Evolutionary conservation across 2,329 filamentous ascomycete species (phyloP).

Genomic region (Scedosporium dehoogii): DNA sequence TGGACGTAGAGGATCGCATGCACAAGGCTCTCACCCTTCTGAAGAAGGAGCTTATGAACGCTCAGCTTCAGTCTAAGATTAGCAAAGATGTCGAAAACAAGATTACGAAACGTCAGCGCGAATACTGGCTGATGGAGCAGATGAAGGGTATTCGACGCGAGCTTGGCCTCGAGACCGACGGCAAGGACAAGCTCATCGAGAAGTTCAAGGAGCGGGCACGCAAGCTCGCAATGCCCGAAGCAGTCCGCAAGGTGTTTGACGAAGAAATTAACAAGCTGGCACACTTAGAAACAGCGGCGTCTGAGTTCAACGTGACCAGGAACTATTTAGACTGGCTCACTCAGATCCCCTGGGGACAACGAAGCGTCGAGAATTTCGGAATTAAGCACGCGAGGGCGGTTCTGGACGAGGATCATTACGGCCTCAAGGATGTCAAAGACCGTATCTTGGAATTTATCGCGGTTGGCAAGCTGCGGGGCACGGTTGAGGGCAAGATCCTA

Average conservation of each 20-base stretch:
- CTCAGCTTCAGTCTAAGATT: conserved; percentile 92
- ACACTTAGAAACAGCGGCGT: conserved; percentile 88
- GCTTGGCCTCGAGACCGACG: conserved; percentile 91
- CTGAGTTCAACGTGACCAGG: conserved; percentile 95
- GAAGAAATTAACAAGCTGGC: conserved; percentile 97
- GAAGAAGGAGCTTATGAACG: conserved; percentile 98
- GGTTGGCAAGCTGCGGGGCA: conserved; percentile 91
- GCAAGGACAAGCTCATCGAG: conserved; percentile 95
- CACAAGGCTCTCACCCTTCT: conserved; percentile 85
- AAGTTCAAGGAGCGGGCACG: conserved; percentile 93
- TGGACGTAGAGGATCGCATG: conserved; percentile 87
- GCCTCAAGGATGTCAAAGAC: conserved; percentile 95
- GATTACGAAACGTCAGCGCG: conserved; percentile 92
- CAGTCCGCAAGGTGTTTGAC: conserved; percentile 94
- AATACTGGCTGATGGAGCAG: conserved; percentile 99
- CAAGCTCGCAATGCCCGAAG: conserved; percentile 93
- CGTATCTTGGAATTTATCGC: conserved; percentile 97
- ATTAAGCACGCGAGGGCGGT: conserved; percentile 86
- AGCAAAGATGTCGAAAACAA: conserved; percentile 96
- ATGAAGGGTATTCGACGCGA: conserved; percentile 98
- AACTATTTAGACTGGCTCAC: conserved; percentile 99
- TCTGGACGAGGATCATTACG: conserved; percentile 92
- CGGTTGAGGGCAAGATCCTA: conserved; percentile 95
- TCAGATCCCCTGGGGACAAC: conserved; percentile 93
- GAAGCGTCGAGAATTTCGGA: conserved; percentile 92